Evolutionary conservation across 2,329 filamentous ascomycete genomes (phyloP), one percentile per base, ranked within the genome.

Genomic region (Bertia moriformis): DNA sequence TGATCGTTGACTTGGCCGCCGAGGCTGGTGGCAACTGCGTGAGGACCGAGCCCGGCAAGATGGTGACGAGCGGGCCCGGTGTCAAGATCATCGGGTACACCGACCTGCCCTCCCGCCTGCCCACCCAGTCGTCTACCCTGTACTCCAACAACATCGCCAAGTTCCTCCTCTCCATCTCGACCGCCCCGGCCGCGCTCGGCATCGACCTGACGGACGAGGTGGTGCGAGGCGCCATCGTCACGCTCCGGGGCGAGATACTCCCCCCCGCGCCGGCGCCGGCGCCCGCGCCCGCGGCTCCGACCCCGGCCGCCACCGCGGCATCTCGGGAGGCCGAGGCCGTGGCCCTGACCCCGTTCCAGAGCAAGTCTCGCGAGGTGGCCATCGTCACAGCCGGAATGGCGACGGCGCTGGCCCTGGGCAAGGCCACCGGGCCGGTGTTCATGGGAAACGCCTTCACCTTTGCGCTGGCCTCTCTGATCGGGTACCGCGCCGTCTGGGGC

Each of bases 111-210:
- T 93, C 86, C 20, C 73, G 86, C 36, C 67, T 94, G 2, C 85
- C 87, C 0, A 93, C 86, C 0, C 87, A 94, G 56, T 85, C 86
- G 0, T 93, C 86, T 0, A 93, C 84, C 0, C 63, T 94, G 15
- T 94, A 93, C 58, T 91, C 84, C 2, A 94, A 93, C 68, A 94
- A 94, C 53, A 88, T 93, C 49, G 87, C 80, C 47, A 94, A 93
- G 53, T 82, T 88, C 41, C 63, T 93, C 19, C 67, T 94, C 7
- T 91, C 86, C 0, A 85, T 93, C 67, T 60, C 77, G 1, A 83
- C 85, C 1, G 71, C 80, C 42, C 77, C 86, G 2, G 86, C 84
- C 45, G 71, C 79, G 27, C 93, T 86, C 45, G 83, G 84, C 4
- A 67, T 93, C 36, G 83, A 93, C 48, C 64, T 93, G 3, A 69